These are phyloP conservation scores for Botryotinia narcissicola DNA, from an alignment of 2,329 filamentous ascomycete species.

Conservation along the genomic window DNA sequence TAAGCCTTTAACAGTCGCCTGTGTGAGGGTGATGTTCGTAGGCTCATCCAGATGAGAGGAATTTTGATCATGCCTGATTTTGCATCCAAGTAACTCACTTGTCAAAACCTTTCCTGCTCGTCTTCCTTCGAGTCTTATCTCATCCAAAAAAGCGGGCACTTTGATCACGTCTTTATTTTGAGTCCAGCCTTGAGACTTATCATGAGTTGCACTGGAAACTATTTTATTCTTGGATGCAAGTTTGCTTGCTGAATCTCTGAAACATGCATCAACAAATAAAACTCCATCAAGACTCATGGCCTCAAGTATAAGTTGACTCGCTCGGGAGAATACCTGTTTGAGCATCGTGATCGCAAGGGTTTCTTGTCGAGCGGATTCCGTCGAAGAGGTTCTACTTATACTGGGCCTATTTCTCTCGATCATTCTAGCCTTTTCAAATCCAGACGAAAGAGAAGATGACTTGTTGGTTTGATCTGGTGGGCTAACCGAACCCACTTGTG, in stretches of 20 bases:
- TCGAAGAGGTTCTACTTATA: constrained; percentile 16
- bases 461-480: background rate
- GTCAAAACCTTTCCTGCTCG: background rate
- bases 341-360: constrained; percentile 17
- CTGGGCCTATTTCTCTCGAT: background rate
- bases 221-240: background rate
- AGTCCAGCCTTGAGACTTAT: background rate
- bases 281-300: constrained; percentile 28
- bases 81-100: constrained; percentile 18
- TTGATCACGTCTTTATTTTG: background rate
- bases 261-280: constrained; percentile 28
- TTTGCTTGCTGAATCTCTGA: constrained; percentile 21
- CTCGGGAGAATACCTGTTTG: constrained; percentile 25
- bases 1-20: constrained; percentile 25
- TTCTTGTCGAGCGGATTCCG: constrained; percentile 6
- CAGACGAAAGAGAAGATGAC: background rate
- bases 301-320: constrained; percentile 28
- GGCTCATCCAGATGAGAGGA: constrained; percentile 1
- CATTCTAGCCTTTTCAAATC: background rate
- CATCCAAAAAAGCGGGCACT: background rate
- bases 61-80: background rate
- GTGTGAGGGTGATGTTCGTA: constrained; percentile 11
- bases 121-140: background rate
- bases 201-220: background rate
- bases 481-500: background rate